Base-by-base conservation (phyloP, 495 filamentous ascomycete species). In the Parmelia sp. region DNA sequence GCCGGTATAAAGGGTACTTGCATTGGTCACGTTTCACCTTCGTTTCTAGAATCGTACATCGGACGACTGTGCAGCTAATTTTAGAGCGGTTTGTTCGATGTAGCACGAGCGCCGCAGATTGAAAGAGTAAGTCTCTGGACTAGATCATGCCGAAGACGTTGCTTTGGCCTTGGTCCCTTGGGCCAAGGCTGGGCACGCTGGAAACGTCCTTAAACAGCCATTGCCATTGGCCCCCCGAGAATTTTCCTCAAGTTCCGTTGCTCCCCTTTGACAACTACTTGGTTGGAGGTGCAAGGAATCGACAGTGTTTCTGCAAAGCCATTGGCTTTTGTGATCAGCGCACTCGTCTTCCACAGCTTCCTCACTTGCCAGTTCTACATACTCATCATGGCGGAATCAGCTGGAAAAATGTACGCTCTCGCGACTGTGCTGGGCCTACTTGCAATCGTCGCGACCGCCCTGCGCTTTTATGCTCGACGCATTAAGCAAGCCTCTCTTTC, bases 371-470 rank as follows among this genome's bases (percentile, higher is more conserved):
- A 55, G 1, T 11, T 10, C 6, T 12, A 1, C 27, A 55, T 6
- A 17, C 17, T 55, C 29, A 4, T 17, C 17, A 62, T 62, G 61
- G 61, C 35, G 11, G 47, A 62, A 31, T 55, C 61, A 33, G 45
- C 61, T 55, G 61, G 45, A 19, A 56, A 57, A 11, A 62, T 62
- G 61, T 57, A 62, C 39, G 61, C 45, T 25, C 36, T 62, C n/a
- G 61, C 47, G 3, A 31, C 23, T 1, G 15, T 57, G 2, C 35
- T 56, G 25, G 57, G 27, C 21, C 25, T 57, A 19, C 53, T 62
- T n/a, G 36, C 35, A 23, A 56, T 62, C 25, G 4, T 62, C 7
- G 61, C 23, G 0, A 51, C 53, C 35, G n/a, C 10, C 9, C 33
- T 57, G n/a, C 61, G 47, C 4, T 55, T 57, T 21, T 57, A 56